Evolutionary conservation across 1,139 yeast species (phyloP), one percentile per base, ranked within the genome.

Genomic region (Candida pseudoviswanathii): DNA sequence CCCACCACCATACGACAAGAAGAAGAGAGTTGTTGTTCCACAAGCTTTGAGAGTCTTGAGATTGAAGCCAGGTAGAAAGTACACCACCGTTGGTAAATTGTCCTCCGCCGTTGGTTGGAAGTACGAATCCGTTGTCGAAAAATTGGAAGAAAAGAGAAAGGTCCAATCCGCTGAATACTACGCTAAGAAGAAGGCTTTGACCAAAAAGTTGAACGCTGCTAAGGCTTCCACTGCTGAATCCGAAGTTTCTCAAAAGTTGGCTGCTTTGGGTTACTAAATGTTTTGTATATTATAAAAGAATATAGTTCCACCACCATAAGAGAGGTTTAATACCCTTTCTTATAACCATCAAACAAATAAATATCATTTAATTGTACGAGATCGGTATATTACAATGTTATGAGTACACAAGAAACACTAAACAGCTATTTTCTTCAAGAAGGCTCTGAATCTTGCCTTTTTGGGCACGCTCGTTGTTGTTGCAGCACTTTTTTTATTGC

Each of bases 1-100:
- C 62, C 99, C 99, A 79, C 94, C 98, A 62, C 99, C 99, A 80
- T 94, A 89, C 81, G 99, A 94, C 94, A 91, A 87, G 84, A 89
- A 90, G 91, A 92, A 94, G 96, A 90, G 97, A 80, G 97, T 92
- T 75, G 99, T 94, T 67, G 99, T 94, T 72, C 99, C 99, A 77
- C 97, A 91, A 84, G 99, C 99, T 73, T 86, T 94, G 75, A 92
- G 99, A 84, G 97, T 95, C 67, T 85, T 94, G 78, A 91, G 99
- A 87, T 89, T 94, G 81, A 92, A 91, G 84, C 99, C 92, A 78
- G 99, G 99, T 78, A 92, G 99, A 88, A 94, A 94, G 83, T 94
- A 86, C 96, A 89, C 97, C 80, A 89, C 98, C 64, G 91, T 95
- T 68, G 96, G 96, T 77, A 91, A 94, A 78, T 85, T 92, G 75